These are phyloP conservation scores for Dentipellis fragilis DNA, from an alignment of 768 basidiomycete genomes.

Conservation along the genomic window DNA sequence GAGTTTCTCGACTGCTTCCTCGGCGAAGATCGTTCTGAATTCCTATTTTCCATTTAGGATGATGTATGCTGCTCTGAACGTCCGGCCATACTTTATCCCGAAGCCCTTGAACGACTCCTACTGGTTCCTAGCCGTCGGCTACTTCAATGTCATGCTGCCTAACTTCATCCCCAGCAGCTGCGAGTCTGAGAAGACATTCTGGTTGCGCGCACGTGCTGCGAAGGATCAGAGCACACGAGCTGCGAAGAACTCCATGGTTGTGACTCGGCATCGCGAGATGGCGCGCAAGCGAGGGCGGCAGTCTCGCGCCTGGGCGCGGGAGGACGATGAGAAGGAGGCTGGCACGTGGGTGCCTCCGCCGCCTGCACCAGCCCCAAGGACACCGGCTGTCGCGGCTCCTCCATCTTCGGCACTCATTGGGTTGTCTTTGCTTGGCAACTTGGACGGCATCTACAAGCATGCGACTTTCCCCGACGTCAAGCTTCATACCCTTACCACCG, in stretches of 20 bases:
- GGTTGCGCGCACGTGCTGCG: slow-evolving; percentile 62
- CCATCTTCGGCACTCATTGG: slow-evolving; percentile 64
- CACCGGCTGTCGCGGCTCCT: slow-evolving; percentile 13
- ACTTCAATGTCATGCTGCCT: slow-evolving; percentile 76
- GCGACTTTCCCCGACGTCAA: slow-evolving; percentile 40
- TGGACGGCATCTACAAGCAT: slow-evolving; percentile 76
- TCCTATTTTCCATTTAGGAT: slow-evolving; percentile 30
- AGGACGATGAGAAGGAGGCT: slow-evolving; percentile 57
- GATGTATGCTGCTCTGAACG: slow-evolving; percentile 82
- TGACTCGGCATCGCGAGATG: slow-evolving; percentile 55
- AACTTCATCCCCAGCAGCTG: slow-evolving; percentile 47
- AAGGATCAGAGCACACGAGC: slow-evolving; percentile 59
- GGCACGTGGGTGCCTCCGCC: slow-evolving; percentile 29
- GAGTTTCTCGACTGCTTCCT: slow-evolving; percentile 12
- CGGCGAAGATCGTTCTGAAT: neutral
- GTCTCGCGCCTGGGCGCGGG: slow-evolving; percentile 59
- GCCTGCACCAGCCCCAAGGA: slow-evolving; percentile 7
- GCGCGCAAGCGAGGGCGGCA: slow-evolving; percentile 49
- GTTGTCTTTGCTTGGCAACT: slow-evolving; percentile 74
- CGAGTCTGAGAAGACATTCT: slow-evolving; percentile 38
- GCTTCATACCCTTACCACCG: slow-evolving; percentile 71
- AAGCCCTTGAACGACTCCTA: slow-evolving; percentile 45
- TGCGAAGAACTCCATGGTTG: slow-evolving; percentile 52
- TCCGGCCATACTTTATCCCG: slow-evolving; percentile 44
- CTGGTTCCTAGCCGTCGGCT: slow-evolving; percentile 76